Evolutionary conservation across 1,139 yeast species (phyloP).

Genomic region (Protomyces macrosporus): DNA sequence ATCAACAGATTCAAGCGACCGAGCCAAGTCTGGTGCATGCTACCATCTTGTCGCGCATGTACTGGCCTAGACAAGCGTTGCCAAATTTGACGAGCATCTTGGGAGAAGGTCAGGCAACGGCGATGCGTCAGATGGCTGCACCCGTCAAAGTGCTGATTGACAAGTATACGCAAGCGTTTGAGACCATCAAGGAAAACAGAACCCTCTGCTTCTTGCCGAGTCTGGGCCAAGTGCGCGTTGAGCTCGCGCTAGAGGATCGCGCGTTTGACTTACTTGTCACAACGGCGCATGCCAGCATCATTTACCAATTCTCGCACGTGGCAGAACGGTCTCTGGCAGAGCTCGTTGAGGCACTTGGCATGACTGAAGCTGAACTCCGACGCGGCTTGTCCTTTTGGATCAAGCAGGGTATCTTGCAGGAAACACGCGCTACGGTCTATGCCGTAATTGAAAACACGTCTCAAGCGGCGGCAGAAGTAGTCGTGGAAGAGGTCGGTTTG

Average conservation of each 20-base stretch:
- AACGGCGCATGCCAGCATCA: constrained; percentile 66
- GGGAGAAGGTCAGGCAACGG: constrained; percentile 49
- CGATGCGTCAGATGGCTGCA: constrained; percentile 48
- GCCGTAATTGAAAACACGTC: constrained; percentile 35
- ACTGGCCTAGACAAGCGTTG: constrained; percentile 1
- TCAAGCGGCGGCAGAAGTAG: constrained; percentile 12
- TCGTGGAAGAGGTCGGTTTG: constrained; percentile 31
- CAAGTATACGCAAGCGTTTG: constrained; percentile 45
- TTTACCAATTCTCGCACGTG: constrained; percentile 50
- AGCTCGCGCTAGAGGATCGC: constrained; percentile 50
- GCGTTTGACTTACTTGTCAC: constrained; percentile 48
- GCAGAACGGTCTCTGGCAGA: constrained; percentile 27
- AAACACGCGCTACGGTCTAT: constrained; percentile 28
- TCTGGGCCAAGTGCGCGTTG: constrained; percentile 59
- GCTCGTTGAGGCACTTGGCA: neutral
- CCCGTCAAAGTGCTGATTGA: constrained; percentile 41
- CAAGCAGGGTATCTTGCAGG: constrained; percentile 35
- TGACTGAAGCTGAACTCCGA: constrained; percentile 29
- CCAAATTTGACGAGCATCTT: constrained; percentile 38
- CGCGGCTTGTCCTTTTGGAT: constrained; percentile 39
- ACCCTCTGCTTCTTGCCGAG: constrained; percentile 54
- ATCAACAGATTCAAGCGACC: constrained; percentile 26
- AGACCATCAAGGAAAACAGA: constrained; percentile 52
- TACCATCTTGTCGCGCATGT: constrained; percentile 17
- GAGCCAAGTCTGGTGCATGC: constrained; percentile 10